These are phyloP conservation scores for Ormosia emarginata DNA, from an alignment of 306 rosid genomes.

Conservation along the genomic window DNA sequence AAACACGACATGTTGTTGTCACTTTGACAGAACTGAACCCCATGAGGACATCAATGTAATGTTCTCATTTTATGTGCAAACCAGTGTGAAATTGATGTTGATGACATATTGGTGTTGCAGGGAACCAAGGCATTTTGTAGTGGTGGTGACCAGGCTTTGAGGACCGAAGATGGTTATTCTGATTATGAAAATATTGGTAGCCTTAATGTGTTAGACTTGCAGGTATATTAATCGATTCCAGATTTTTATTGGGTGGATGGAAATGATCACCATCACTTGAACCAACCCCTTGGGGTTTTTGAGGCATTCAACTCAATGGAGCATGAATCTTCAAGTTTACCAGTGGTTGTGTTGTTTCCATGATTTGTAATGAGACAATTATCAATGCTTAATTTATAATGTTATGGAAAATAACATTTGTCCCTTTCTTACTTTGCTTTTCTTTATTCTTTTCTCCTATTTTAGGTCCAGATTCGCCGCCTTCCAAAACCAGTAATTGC, in stretches of 20 bases:
- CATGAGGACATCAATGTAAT: neutral
- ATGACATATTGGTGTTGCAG: conserved; percentile 30
- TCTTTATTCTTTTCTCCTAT: conserved; percentile 5
- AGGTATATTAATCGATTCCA: conserved; percentile 41
- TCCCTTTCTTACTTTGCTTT: neutral
- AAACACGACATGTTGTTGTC: neutral
- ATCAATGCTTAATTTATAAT: neutral
- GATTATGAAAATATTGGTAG: conserved; percentile 60
- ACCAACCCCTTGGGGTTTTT: neutral
- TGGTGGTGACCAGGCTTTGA: conserved; percentile 86
- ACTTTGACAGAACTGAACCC: neutral
- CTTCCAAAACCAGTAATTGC: conserved; percentile 96
- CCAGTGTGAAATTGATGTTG: neutral
- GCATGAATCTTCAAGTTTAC: neutral
- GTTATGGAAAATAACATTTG: neutral
- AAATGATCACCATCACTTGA: neutral
- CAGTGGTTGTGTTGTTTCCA: neutral
- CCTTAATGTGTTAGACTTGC: conserved; percentile 88
- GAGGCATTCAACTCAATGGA: neutral
- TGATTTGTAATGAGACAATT: conserved; percentile 7
- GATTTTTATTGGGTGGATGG: neutral
- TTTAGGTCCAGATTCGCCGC: conserved; percentile 82
- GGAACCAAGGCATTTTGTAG: conserved; percentile 88
- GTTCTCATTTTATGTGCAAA: neutral
- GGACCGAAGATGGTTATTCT: conserved; percentile 76